Conservation (phyloP, 257 asterid species). For the Handroanthus guayacan region DNA sequence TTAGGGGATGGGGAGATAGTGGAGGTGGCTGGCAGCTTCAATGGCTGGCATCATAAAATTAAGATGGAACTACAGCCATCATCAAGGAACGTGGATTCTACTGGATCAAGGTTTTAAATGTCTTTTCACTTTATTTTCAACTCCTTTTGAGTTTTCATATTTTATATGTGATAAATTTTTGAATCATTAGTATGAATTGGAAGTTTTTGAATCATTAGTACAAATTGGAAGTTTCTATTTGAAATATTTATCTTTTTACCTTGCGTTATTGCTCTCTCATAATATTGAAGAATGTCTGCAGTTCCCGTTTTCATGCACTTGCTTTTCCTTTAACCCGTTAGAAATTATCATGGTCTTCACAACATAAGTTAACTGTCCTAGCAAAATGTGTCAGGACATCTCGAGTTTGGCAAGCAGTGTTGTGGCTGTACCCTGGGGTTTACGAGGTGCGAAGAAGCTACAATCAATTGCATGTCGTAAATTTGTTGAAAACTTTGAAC, state of each 20-base stretch:
- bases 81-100: constrained; percentile 42
- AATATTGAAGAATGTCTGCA: neutral
- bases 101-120: constrained; percentile 51
- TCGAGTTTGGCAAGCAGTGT: constrained; percentile 65
- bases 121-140: neutral
- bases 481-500: neutral
- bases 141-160: too few relatives aligned
- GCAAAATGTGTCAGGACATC: constrained; percentile 56
- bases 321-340: constrained; percentile 1
- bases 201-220: too few relatives aligned
- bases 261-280: neutral
- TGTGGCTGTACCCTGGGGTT: constrained; percentile 98
- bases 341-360: neutral
- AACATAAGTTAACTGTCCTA: constrained; percentile 16
- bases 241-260: constrained; percentile 8
- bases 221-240: neutral
- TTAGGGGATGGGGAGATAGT: constrained; percentile 72
- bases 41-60: constrained; percentile 84
- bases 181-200: too few relatives aligned
- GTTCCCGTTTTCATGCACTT: neutral
- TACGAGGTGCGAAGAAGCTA: constrained; percentile 74
- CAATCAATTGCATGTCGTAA: constrained; percentile 18
- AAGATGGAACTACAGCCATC: constrained; percentile 63
- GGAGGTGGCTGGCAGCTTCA: constrained; percentile 94
- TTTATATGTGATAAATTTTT: too few relatives aligned